Evolutionary conservation across 2,329 filamentous ascomycete genomes (phyloP).

Genomic region (Zalaria obscura): DNA sequence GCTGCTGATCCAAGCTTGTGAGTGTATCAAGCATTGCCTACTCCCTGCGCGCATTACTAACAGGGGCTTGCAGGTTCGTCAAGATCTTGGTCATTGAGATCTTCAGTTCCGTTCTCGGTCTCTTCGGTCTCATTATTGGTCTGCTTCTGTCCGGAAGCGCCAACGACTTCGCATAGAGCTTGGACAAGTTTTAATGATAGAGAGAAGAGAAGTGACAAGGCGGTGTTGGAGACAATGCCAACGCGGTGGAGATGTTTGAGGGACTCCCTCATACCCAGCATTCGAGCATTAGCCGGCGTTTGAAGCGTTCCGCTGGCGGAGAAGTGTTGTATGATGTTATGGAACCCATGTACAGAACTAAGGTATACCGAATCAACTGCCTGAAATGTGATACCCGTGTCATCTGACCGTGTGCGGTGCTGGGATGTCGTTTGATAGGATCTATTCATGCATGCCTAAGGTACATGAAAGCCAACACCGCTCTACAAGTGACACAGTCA

Average conservation of each 20-base stretch:
- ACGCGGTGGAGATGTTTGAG: not conserved
- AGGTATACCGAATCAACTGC: too few relatives aligned
- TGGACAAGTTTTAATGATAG: not conserved
- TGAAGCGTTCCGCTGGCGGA: not conserved
- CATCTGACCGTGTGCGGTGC: too few relatives aligned
- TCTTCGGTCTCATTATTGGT: conserved; percentile 93
- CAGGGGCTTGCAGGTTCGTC: conserved; percentile 55
- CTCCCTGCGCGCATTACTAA: conserved; percentile 2
- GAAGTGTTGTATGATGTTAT: not conserved
- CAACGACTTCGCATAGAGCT: conserved; percentile 43
- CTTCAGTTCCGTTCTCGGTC: conserved; percentile 91
- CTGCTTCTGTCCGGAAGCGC: conserved; percentile 79
- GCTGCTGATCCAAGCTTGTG: conserved; percentile 83
- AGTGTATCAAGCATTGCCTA: conserved; percentile 22
- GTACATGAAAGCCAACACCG: too few relatives aligned
- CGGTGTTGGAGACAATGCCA: not conserved
- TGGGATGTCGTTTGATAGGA: too few relatives aligned
- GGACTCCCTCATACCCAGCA: not conserved
- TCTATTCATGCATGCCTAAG: too few relatives aligned
- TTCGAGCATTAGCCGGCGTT: not conserved
- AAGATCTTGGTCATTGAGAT: conserved; percentile 99
- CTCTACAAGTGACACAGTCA: too few relatives aligned
- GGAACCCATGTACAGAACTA: not conserved
- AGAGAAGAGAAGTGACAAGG: not conserved
- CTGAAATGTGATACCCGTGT: too few relatives aligned